phyloP scores from a whole-genome alignment of 345 rosid genomes.

The Clausena lansium region DNA sequence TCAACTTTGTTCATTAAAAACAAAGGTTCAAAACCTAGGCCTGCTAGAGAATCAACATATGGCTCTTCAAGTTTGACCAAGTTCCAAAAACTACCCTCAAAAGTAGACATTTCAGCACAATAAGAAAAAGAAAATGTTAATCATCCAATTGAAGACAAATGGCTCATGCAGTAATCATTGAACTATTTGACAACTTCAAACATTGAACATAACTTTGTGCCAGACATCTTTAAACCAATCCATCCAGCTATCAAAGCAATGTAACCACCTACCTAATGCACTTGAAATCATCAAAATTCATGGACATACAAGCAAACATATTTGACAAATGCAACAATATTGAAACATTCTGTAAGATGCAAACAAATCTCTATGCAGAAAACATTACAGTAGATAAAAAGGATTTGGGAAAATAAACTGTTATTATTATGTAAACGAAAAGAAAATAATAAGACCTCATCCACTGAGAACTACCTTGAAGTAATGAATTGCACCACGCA shows the following conservation, averaged over 20 bases:
- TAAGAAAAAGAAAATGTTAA: background rate
- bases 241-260: background rate
- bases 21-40: background rate
- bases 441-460: background rate
- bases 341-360: background rate
- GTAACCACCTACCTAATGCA: background rate
- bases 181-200: background rate
- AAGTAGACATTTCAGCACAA: conserved; percentile 3
- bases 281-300: background rate
- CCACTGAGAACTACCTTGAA: conserved; percentile 63
- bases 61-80: background rate
- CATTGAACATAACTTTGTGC: background rate
- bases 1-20: background rate
- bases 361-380: background rate
- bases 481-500: conserved; percentile 96
- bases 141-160: background rate
- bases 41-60: background rate
- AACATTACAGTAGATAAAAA: background rate
- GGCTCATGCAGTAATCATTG: background rate
- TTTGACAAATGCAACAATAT: background rate
- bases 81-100: background rate
- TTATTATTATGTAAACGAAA: background rate
- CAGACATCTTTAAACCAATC: background rate
- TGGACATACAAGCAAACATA: background rate
- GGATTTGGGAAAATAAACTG: background rate